Evolutionary conservation across 768 basidiomycete genomes (phyloP).

Genomic region (Russula sp.): DNA sequence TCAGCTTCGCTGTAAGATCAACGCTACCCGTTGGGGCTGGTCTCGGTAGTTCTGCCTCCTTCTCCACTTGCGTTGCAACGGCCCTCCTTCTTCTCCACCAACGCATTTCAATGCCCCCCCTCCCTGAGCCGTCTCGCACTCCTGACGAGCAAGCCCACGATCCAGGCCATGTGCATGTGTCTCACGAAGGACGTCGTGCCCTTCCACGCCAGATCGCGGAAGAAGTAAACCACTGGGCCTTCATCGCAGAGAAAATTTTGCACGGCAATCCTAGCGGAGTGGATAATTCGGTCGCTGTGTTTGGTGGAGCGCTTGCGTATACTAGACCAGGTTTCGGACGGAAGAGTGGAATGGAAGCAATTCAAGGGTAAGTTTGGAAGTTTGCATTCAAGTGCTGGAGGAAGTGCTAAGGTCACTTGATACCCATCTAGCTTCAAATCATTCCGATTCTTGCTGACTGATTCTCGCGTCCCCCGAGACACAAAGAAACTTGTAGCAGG

Average conservation of each 20-base stretch:
- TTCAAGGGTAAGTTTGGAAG: conserved; percentile 58
- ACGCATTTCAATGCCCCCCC: conserved; percentile 55
- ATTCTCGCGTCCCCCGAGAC: conserved; percentile 89
- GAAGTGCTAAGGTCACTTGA: conserved; percentile 10
- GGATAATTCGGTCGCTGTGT: conserved; percentile 91
- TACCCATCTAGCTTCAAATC: conserved; percentile 70
- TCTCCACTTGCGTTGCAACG: conserved; percentile 81
- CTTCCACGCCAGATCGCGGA: conserved; percentile 62
- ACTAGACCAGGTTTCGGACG: conserved; percentile 72
- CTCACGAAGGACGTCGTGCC: conserved; percentile 60
- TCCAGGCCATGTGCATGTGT: conserved; percentile 53
- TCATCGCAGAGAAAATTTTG: conserved; percentile 90
- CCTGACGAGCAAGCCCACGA: conserved; percentile 28
- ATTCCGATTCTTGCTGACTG: conserved; percentile 82
- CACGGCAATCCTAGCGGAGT: conserved; percentile 98
- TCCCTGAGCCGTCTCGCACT: conserved; percentile 40
- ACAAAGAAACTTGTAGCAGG: conserved; percentile 91
- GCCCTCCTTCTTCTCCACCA: conserved; percentile 70
- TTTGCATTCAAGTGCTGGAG: not conserved
- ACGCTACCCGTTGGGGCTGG: conserved; percentile 93
- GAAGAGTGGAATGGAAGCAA: conserved; percentile 76
- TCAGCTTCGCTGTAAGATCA: conserved; percentile 78
- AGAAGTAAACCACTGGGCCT: conserved; percentile 88
- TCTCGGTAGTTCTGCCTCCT: conserved; percentile 94
- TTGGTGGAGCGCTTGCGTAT: conserved; percentile 90